These are phyloP conservation scores for Physcomitrellopsis africana DNA, from an alignment of 225 moss, liverwort and hornwort species.

Conservation along the genomic window DNA sequence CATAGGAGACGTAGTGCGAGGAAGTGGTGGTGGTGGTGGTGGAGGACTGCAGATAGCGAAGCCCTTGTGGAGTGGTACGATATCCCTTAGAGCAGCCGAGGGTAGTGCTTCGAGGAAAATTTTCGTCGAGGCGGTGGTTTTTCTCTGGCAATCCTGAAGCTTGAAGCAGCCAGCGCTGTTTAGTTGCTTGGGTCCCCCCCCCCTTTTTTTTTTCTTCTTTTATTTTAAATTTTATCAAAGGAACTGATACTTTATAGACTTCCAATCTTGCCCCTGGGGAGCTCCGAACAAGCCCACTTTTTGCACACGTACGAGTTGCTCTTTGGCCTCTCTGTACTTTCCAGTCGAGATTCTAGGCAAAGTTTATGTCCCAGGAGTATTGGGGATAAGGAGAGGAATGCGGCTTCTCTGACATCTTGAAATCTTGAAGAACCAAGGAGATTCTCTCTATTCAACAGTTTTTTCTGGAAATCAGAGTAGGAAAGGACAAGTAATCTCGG, in stretches of 20 bases:
- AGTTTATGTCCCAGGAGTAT: background rate
- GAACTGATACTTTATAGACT: background rate
- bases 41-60: slow-evolving; percentile 11
- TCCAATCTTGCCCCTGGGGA: background rate
- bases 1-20: background rate
- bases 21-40: background rate
- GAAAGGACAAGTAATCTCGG: background rate
- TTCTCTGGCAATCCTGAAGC: background rate
- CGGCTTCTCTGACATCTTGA: background rate
- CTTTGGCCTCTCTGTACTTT: background rate
- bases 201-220: no score
- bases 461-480: background rate
- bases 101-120: background rate
- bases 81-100: background rate
- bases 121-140: background rate
- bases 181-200: background rate
- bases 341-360: background rate
- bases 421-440: background rate
- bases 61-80: background rate
- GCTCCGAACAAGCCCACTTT: background rate
- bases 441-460: background rate
- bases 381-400: slow-evolving; percentile 24
- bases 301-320: no score
- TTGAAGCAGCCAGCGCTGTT: background rate
- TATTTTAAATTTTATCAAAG: no score